Evolutionary conservation across 164 flowering plant genomes (phyloP).

Genomic region (Vitis amurensis): DNA sequence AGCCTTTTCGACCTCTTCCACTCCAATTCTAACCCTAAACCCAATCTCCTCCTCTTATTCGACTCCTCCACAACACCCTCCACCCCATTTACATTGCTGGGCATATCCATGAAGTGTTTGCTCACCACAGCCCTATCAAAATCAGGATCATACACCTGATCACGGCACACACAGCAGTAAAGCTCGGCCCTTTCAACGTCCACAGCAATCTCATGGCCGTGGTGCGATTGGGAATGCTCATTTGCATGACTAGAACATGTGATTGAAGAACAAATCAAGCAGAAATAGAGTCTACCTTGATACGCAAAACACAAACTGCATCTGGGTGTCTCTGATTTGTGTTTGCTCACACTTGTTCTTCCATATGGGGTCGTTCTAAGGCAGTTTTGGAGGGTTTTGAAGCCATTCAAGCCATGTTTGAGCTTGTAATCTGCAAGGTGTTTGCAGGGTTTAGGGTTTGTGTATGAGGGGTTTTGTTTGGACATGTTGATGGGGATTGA

Average conservation of each 20-base stretch:
- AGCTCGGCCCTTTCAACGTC: conserved; percentile 81
- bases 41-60: conserved; percentile 46
- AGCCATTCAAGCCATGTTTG: conserved; percentile 52
- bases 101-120: conserved; percentile 43
- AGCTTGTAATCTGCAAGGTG: conserved; percentile 76
- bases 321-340: conserved; percentile 46
- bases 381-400: conserved; percentile 45
- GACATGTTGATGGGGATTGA: conserved; percentile 35
- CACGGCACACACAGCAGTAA: conserved; percentile 65
- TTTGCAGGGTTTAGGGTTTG: conserved; percentile 63
- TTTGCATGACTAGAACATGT: conserved; percentile 63
- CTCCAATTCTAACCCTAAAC: conserved; percentile 27
- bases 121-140: conserved; percentile 64
- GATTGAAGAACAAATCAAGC: conserved; percentile 72
- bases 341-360: conserved; percentile 33
- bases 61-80: conserved; percentile 30
- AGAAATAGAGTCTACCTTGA: conserved; percentile 59
- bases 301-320: conserved; percentile 57
- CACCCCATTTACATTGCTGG: conserved; percentile 25
- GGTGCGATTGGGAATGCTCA: conserved; percentile 40
- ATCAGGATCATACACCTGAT: conserved; percentile 90
- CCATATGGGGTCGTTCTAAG: conserved; percentile 52
- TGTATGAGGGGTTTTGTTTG: conserved; percentile 32
- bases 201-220: conserved; percentile 63
- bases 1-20: conserved; percentile 32